Evolutionary conservation across 2,329 filamentous ascomycete species (phyloP), one percentile per base, ranked within the genome.

Genomic region (Penicillium sp.): DNA sequence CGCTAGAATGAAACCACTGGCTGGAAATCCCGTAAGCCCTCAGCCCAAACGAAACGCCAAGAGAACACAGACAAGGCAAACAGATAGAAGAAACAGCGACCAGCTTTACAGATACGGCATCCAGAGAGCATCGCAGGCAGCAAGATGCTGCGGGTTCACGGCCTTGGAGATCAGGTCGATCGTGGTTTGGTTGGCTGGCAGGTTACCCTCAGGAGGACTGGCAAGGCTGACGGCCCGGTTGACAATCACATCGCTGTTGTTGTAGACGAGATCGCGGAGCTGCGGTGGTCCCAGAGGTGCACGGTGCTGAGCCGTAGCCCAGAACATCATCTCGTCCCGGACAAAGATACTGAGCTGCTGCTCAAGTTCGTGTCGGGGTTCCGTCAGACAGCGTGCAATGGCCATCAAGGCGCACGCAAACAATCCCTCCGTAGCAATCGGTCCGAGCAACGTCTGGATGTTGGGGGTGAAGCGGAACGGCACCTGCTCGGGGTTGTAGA

Each of bases 391-490:
- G 41, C 93, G 83, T 6, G 91, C 91, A 63, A 98, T 95, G 1
- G 90, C 89, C 90, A 98, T 96, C 61, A 99, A 80, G 1, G 88
- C 85, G 61, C 87, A 88, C n/a, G 87, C 86, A 69, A 94, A 98
- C 66, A 98, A 94, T 52, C 93, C 93, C 69, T 99, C 93, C 3
- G 89, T 93, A 12, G 91, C 89, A 59, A 98, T 79, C 4, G 94
- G 93, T 2, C 94, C 94, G 85, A 99, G 94, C 38, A 98, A 77
- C 1, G 86, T 90, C 73, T 98, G 93, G 49, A 99, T 77, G 67
- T 97, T 98, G 44, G 93, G 93, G 24, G 91, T 97, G 34, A 98
- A 80, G 32, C 93, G 87, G 86, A 98, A 98, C 3, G 93, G 93
- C 43, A 98, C 93, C 9, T 88, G 85, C 71, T 99, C 93, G 3